These are phyloP conservation scores for Xerocomellus intermedius DNA, from an alignment of 768 basidiomycete genomes.

Conservation along the genomic window DNA sequence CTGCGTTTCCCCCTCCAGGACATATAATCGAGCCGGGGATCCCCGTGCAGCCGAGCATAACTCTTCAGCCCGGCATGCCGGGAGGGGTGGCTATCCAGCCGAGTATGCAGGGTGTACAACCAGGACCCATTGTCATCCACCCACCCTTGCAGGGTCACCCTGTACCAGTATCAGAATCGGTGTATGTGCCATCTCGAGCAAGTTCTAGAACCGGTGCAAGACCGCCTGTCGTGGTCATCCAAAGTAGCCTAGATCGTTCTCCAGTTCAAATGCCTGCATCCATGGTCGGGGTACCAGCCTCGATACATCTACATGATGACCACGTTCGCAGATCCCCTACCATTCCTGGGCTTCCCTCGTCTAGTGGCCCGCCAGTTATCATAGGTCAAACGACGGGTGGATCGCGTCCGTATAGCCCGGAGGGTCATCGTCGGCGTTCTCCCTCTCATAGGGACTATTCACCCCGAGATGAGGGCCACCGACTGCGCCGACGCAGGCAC, in stretches of 20 bases:
- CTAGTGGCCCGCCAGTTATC: constrained; percentile 2
- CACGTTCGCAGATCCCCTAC: constrained; percentile 24
- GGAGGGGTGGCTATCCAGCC: constrained; percentile 1
- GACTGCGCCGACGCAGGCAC: neutral
- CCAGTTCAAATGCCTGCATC: constrained; percentile 22
- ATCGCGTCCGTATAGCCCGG: constrained; percentile 14
- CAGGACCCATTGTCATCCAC: constrained; percentile 17
- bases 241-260: constrained; percentile 17
- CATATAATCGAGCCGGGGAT: constrained; percentile 13
- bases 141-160: constrained; percentile 6
- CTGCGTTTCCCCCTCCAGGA: constrained; percentile 22
- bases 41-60: constrained; percentile 3
- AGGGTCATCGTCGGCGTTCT: constrained; percentile 2
- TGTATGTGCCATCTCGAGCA: constrained; percentile 15
- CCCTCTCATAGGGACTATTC: constrained; percentile 2
- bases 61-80: neutral
- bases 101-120: neutral
- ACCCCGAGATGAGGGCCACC: constrained; percentile 1
- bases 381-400: constrained; percentile 3
- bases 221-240: constrained; percentile 16
- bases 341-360: constrained; percentile 12
- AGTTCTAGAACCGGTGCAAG: constrained; percentile 17
- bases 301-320: constrained; percentile 7
- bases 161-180: constrained; percentile 7
- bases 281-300: constrained; percentile 14